Conservation (phyloP, 495 filamentous ascomycete genomes). For the Trichoderma parareesei region DNA sequence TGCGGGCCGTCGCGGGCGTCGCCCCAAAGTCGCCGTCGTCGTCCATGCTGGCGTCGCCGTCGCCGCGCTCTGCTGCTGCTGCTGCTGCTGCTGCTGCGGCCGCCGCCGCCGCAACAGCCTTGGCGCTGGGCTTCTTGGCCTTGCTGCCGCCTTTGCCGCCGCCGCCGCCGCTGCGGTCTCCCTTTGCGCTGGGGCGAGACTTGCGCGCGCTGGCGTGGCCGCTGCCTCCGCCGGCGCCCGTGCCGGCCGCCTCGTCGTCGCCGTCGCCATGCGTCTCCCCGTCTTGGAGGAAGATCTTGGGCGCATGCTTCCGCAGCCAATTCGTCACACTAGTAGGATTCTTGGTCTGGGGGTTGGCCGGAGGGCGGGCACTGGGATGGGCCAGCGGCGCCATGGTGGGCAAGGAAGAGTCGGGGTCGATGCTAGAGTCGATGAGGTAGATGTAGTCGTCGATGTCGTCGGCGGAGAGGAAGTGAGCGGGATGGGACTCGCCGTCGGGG, state of each 20-base stretch:
- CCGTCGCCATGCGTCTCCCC: slow-evolving; percentile 47
- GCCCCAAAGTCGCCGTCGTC: slow-evolving; percentile 46
- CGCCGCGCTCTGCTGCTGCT: slow-evolving; percentile 7
- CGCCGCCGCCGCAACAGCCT: background rate
- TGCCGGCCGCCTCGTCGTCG: slow-evolving; percentile 28
- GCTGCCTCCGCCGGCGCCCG: slow-evolving; percentile 36
- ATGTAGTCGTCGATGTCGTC: slow-evolving; percentile 78
- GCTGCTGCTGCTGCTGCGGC: slow-evolving; percentile 25
- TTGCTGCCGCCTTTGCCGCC: slow-evolving; percentile 5
- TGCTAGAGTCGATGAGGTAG: slow-evolving; percentile 55
- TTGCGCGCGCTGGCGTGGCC: slow-evolving; percentile 19
- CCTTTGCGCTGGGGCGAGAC: slow-evolving; percentile 16
- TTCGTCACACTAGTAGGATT: slow-evolving; percentile 86
- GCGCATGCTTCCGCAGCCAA: slow-evolving; percentile 78
- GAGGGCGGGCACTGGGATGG: slow-evolving; percentile 27
- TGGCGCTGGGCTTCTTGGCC: slow-evolving; percentile 19
- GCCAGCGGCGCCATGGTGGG: slow-evolving; percentile 35
- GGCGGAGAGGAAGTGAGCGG: slow-evolving; percentile 56
- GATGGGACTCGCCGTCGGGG: slow-evolving; percentile 28
- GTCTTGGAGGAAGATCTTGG: slow-evolving; percentile 76
- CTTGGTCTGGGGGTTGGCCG: slow-evolving; percentile 37
- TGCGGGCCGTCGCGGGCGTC: slow-evolving; percentile 27
- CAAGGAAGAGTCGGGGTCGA: slow-evolving; percentile 35
- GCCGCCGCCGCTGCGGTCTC: slow-evolving; percentile 17
- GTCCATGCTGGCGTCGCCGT: slow-evolving; percentile 31